Evolutionary conservation across 1,284 basidiomycete species (phyloP), one percentile per base, ranked within the genome.

Genomic region (Grifola frondosa): DNA sequence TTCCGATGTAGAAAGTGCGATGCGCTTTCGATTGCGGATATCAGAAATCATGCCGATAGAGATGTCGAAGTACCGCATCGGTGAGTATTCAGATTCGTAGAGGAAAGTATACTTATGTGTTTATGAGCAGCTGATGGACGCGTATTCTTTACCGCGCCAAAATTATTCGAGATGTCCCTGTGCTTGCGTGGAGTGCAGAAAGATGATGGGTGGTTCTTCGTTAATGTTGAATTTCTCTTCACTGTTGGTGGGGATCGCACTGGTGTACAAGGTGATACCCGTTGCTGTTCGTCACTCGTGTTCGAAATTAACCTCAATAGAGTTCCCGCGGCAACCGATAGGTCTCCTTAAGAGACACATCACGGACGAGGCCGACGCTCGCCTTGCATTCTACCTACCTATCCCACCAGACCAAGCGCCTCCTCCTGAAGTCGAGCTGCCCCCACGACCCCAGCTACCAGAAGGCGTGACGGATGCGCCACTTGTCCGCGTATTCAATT

Each of bases 141-240:
- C 39, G 90, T 83, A 4, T 78, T 78, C 56, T 93, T 96, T 57
- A 77, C 71, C 4, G 83, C 82, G 0, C 78, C 80, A 0, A 77
- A 79, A 16, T 67, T 92, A n/a, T 95, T 95, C 57, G 79, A 86
- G 55, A 75, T 79, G 3, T 84, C 84, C 0, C 62, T 93, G 24
- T 90, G 84, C 48, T 68, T 93, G 24, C 72, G 74, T 25, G 89
- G 91, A 6, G 79, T 78, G 5, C 69, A 79, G 48, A 70, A 70
- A 42, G 70, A 77, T 22, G 85, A 88, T 46, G 79, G 82, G 0
- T 94, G 91, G 91, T 92, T 90, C 62, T 84, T 91, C 56, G 78
- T 88, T 8, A 73, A 82, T 49, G 78, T 89, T 2, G 81, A 84
- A 54, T 93, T 59, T 28, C 67, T 88, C 23, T 81, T 92, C 48